These are phyloP conservation scores for Dysphania ambrosioides DNA, from an alignment of 148 eudicot species.

Conservation along the genomic window DNA sequence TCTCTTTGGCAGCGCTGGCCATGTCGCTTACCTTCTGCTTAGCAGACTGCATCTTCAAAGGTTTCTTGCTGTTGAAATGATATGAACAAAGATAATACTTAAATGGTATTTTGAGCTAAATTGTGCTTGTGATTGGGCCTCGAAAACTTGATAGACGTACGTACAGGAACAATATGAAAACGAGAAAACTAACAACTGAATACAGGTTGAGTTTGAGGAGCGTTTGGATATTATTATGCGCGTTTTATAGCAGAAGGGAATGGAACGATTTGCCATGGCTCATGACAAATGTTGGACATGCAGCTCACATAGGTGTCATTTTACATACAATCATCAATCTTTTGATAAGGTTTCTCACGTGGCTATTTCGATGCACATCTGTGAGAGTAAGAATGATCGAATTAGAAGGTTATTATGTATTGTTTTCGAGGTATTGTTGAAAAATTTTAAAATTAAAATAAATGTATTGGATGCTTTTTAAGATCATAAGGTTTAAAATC, in stretches of 20 bases:
- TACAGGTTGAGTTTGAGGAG: too few relatives aligned
- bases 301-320: conserved; percentile 10
- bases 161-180: background rate
- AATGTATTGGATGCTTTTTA: too few relatives aligned
- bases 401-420: too few relatives aligned
- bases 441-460: too few relatives aligned
- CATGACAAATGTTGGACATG: conserved; percentile 20
- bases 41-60: conserved; percentile 43
- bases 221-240: background rate
- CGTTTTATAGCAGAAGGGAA: background rate
- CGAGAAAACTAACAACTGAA: background rate
- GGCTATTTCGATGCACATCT: background rate
- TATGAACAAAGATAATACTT: background rate
- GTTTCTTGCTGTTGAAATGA: background rate
- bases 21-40: conserved; percentile 61
- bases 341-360: background rate
- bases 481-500: too few relatives aligned
- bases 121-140: background rate
- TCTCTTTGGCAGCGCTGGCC: conserved; percentile 58
- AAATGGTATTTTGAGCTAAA: background rate
- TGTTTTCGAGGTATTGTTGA: too few relatives aligned
- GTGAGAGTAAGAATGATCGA: too few relatives aligned
- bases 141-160: background rate
- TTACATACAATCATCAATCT: background rate
- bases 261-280: conserved; percentile 6